Evolutionary conservation across 192 early-diverging fungal species (phyloP).

Genomic region (Umbelopsis sp.): DNA sequence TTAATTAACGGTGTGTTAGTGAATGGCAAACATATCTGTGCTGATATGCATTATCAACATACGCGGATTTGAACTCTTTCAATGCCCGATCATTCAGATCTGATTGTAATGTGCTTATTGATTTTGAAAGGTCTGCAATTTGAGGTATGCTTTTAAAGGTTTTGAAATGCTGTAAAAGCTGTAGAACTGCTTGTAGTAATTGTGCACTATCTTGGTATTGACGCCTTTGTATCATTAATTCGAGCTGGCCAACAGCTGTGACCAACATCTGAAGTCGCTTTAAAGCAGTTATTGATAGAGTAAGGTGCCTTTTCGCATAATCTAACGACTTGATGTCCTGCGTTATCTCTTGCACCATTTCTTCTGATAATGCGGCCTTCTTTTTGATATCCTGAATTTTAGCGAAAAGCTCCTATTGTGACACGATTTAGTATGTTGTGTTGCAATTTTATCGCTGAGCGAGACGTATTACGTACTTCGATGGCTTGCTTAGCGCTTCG

Average conservation of each 20-base stretch:
- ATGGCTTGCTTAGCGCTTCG: conserved; percentile 77
- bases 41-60: conserved; percentile 23
- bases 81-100: conserved; percentile 67
- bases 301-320: conserved; percentile 91
- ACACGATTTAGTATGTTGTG: neutral
- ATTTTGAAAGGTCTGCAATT: conserved; percentile 69
- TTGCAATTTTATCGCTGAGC: neutral
- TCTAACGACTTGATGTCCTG: conserved; percentile 95
- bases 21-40: neutral
- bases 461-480: conserved; percentile 47
- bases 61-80: conserved; percentile 75
- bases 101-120: conserved; percentile 63
- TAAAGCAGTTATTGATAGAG: conserved; percentile 76
- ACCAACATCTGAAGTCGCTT: conserved; percentile 89
- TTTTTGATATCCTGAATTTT: conserved; percentile 84
- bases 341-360: conserved; percentile 93
- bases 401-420: conserved; percentile 68
- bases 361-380: conserved; percentile 83
- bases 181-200: conserved; percentile 77
- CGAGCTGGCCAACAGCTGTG: conserved; percentile 75
- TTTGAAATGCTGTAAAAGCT: conserved; percentile 77
- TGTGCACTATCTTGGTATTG: conserved; percentile 83
- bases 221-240: conserved; percentile 61
- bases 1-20: conserved; percentile 61
- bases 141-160: conserved; percentile 74